Evolutionary conservation across 495 filamentous ascomycete species (phyloP).

Genomic region (Collariella sp.): DNA sequence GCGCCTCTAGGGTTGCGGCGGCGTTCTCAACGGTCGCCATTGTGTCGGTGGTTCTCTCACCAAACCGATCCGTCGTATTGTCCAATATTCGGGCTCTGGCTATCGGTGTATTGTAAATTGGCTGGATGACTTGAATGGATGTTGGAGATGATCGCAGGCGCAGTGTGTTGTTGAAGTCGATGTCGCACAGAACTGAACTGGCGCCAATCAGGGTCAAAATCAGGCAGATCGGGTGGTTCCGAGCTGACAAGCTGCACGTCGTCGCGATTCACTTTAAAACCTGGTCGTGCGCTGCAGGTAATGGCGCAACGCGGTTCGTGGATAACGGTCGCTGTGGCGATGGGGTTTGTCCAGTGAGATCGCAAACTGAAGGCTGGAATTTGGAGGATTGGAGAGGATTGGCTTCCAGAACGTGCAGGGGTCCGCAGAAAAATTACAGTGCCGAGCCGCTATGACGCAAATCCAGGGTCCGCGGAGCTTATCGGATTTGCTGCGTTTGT

Average conservation of each 20-base stretch:
- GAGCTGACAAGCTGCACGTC: neutral
- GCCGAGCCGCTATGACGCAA: conserved; percentile 23
- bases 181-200: neutral
- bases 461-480: neutral
- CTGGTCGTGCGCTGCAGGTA: neutral
- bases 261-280: neutral
- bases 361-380: neutral
- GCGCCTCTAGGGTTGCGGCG: neutral
- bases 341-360: conserved; percentile 12
- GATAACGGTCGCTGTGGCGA: neutral
- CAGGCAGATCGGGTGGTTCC: neutral
- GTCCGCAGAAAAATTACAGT: conserved; percentile 8
- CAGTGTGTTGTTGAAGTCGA: neutral
- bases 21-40: neutral
- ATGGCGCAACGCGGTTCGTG: neutral
- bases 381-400: too few species aligned
- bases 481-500: conserved; percentile 18
- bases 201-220: neutral
- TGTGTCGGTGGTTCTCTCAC: neutral
- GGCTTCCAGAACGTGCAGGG: neutral
- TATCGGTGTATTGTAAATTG: neutral
- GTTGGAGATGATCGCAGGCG: too few species aligned
- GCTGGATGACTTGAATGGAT: neutral
- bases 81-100: neutral
- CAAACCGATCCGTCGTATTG: neutral